phyloP scores from a whole-genome alignment of 2,329 filamentous ascomycete species.

The Calonectria pseudoturangicola region DNA sequence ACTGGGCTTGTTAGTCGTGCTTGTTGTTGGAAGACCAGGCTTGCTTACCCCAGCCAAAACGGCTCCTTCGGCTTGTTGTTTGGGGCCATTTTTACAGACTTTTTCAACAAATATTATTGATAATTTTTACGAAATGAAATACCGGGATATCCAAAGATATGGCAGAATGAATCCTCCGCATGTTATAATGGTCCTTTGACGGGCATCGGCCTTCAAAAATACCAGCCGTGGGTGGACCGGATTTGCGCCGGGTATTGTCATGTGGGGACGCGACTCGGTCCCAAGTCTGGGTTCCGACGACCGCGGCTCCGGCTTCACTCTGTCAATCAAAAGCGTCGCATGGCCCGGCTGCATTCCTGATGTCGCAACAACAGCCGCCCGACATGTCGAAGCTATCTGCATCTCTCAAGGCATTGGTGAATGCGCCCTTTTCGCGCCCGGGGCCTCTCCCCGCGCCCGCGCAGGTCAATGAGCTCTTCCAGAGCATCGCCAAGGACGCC shows the following conservation, averaged over 20 bases:
- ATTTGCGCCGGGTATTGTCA: slow-evolving; percentile 40
- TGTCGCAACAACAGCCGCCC: slow-evolving; percentile 45
- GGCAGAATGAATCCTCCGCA: neutral
- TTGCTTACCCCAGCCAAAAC: slow-evolving; percentile 65
- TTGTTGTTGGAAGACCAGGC: neutral
- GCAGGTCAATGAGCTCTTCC: slow-evolving; percentile 78
- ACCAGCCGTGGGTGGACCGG: slow-evolving; percentile 38
- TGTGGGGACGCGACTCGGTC: slow-evolving; percentile 45
- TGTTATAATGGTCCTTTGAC: slow-evolving; percentile 39
- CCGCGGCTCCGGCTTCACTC: neutral
- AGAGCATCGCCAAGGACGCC: slow-evolving; percentile 78
- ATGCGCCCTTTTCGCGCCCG: slow-evolving; percentile 79
- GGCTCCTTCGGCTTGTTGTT: slow-evolving; percentile 60
- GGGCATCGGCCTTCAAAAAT: slow-evolving; percentile 46
- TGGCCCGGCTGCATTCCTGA: slow-evolving; percentile 28
- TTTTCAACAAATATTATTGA: neutral
- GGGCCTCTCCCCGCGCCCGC: slow-evolving; percentile 78
- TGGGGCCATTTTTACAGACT: slow-evolving; percentile 41
- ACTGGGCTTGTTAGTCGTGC: slow-evolving; percentile 48
- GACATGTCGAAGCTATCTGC: slow-evolving; percentile 84
- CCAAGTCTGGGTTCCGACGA: slow-evolving; percentile 47
- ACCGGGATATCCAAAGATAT: neutral
- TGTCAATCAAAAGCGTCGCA: slow-evolving; percentile 34
- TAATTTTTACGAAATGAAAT: neutral
- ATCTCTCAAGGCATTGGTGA: slow-evolving; percentile 83